Percentiles rank a stretch among this genome's conserved stretches.
phyloP scores from a whole-genome alignment of 345 rosid genomes.

The Corchorus capsularis region DNA sequence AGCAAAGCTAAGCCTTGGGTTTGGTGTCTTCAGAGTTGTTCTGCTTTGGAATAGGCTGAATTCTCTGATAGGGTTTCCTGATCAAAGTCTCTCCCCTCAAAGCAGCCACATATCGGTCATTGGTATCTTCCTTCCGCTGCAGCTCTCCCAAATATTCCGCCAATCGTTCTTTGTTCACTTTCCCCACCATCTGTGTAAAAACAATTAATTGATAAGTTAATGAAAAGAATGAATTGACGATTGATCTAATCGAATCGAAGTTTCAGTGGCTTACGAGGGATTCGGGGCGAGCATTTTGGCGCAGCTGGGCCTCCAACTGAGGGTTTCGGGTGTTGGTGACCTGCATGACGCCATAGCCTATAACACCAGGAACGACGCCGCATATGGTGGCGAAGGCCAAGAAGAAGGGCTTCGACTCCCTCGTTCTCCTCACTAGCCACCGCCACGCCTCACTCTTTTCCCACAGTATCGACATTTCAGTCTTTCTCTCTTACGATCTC shows the following conservation, averaged over 20 bases:
- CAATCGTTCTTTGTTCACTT: conserved; percentile 80
- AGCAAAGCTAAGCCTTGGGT: conserved; percentile 1
- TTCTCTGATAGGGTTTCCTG: conserved; percentile 79
- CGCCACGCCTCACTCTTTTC: conserved; percentile 79
- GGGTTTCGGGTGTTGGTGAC: conserved; percentile 68
- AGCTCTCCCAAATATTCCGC: conserved; percentile 92
- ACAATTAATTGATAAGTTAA: neutral
- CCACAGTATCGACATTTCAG: conserved; percentile 57
- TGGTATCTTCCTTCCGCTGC: conserved; percentile 86
- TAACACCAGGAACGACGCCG: conserved; percentile 83
- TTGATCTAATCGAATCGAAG: neutral
- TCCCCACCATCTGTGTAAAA: conserved; percentile 77
- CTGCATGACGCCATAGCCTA: conserved; percentile 95
- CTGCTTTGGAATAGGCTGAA: conserved; percentile 62
- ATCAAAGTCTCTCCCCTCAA: conserved; percentile 84
- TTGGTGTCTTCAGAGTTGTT: conserved; percentile 25
- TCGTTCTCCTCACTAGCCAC: conserved; percentile 75
- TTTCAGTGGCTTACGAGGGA: conserved; percentile 46
- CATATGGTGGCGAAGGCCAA: conserved; percentile 83
- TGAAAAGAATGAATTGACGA: neutral
- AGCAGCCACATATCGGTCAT: conserved; percentile 90
- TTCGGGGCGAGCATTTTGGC: conserved; percentile 76
- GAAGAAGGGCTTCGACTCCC: conserved; percentile 89
- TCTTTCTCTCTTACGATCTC: conserved; percentile 6
- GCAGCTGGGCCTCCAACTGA: conserved; percentile 84